Evolutionary conservation across 768 basidiomycete species (phyloP), one percentile per base, ranked within the genome.

Genomic region (Phaeotremella fagi): DNA sequence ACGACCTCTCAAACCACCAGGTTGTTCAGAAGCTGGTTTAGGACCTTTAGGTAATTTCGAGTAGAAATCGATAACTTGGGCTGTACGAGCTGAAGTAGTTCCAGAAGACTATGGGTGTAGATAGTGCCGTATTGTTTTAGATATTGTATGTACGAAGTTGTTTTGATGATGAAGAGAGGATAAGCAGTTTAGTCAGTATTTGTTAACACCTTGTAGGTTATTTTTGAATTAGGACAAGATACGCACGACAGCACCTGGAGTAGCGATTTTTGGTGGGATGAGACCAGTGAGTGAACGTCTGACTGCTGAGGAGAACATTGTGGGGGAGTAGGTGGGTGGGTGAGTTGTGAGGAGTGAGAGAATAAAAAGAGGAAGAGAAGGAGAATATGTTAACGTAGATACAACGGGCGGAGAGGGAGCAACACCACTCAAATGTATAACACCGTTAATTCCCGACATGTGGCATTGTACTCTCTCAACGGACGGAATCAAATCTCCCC

Each of bases 221-320:
- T n/a, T n/a, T n/a, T n/a, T n/a, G n/a, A n/a, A 33, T 7, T 7
- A 33, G 16, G 31, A 11, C 12, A 37, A 26, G 23, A 14, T 12
- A 77, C 87, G 65, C 75, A 94, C 90, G 54, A 95, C 84, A 63
- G 88, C 84, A 47, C 83, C 81, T 1, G 91, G 90, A 9, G 90
- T 88, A 51, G 92, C 91, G 70, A 97, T 86, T 80, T 97, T 97
- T 46, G 92, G 92, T 35, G 92, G 92, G 64, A 95, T 83, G 53
- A 95, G 81, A 50, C 84, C 83, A 56, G 82, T 82, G 62, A 97
- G 84, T 73, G 87, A 83, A 70, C 88, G 86, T 74, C 88, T 85
- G 76, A 85, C 79, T 77, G 88, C 83, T 49, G 90, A 82, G 61
- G 87, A 80, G 78, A 85, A 82, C 90, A 91, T 91, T 50, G 44